These are phyloP conservation scores for Agrocybe praecox DNA, from an alignment of 768 basidiomycete genomes.

Conservation along the genomic window DNA sequence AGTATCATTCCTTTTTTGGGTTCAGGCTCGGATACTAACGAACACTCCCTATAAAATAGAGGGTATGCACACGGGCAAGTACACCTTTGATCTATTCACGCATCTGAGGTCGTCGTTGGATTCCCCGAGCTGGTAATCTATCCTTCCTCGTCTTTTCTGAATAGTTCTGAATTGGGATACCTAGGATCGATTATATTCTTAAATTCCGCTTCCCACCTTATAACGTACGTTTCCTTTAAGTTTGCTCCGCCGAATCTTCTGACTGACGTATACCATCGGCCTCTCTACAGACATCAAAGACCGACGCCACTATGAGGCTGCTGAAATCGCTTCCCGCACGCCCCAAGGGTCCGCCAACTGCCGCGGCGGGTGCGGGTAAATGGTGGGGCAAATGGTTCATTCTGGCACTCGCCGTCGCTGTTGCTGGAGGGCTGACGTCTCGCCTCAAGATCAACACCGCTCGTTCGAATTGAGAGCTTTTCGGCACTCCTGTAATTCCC, in stretches of 20 bases:
- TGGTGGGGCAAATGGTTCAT: constrained; percentile 53
- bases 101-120: constrained; percentile 66
- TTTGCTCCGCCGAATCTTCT: not conserved
- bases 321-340: constrained; percentile 43
- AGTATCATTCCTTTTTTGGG: constrained; percentile 23
- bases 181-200: constrained; percentile 52
- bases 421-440: constrained; percentile 46
- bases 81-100: constrained; percentile 76
- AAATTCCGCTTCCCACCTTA: constrained; percentile 67
- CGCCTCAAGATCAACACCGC: constrained; percentile 28
- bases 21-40: too few relatives aligned
- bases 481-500: too few relatives aligned
- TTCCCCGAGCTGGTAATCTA: constrained; percentile 61
- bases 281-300: constrained; percentile 30
- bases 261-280: not conserved
- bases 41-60: constrained; percentile 29
- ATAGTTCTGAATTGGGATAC: not conserved
- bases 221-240: constrained; percentile 30
- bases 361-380: constrained; percentile 13
- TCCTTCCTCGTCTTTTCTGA: not conserved
- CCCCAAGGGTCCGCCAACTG: constrained; percentile 41
- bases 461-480: not conserved
- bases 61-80: constrained; percentile 75
- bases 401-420: constrained; percentile 44
- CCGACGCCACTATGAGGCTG: constrained; percentile 22